Evolutionary conservation across 2,329 filamentous ascomycete genomes (phyloP).

Genomic region (Pseudocercospora fijiensis): DNA sequence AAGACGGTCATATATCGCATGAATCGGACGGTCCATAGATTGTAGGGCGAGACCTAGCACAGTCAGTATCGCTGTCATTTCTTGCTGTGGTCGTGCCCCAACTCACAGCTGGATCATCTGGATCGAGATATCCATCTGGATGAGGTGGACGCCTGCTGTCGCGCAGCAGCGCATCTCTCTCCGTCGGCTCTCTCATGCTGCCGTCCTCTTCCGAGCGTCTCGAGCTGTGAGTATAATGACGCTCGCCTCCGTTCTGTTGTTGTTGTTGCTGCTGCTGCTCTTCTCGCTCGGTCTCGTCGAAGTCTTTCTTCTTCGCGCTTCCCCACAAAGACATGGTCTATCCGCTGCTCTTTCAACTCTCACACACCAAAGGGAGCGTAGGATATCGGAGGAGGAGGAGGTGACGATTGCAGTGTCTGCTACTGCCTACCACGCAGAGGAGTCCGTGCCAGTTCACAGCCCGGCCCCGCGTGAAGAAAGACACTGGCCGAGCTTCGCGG

Average conservation of each 20-base stretch:
- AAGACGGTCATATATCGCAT: slow-evolving; percentile 74
- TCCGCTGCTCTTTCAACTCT: slow-evolving; percentile 13
- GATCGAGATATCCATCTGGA: slow-evolving; percentile 67
- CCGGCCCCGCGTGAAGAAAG: slow-evolving; percentile 2
- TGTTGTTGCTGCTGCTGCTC: slow-evolving; percentile 29
- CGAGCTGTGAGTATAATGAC: slow-evolving; percentile 20
- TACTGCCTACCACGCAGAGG: slow-evolving; percentile 1
- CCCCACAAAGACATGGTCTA: slow-evolving; percentile 58
- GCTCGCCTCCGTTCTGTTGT: slow-evolving; percentile 34
- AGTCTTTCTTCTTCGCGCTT: slow-evolving; percentile 49
- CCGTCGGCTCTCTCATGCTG: slow-evolving; percentile 51
- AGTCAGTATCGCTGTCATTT: slow-evolving; percentile 24
- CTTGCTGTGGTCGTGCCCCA: not conserved
- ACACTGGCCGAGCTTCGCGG: slow-evolving; percentile 1
- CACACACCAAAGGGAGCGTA: slow-evolving; percentile 1
- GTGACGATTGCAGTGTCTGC: slow-evolving; percentile 7
- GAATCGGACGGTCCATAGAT: slow-evolving; percentile 84
- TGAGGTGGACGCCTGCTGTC: slow-evolving; percentile 55
- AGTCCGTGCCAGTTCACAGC: not conserved
- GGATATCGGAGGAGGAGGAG: not conserved
- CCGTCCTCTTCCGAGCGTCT: slow-evolving; percentile 25
- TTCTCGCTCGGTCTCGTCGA: slow-evolving; percentile 39
- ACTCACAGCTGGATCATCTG: slow-evolving; percentile 76
- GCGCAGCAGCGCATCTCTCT: slow-evolving; percentile 67
- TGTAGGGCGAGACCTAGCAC: slow-evolving; percentile 74